These are phyloP conservation scores for Puccinia coronata DNA, from an alignment of 1,284 basidiomycete genomes.

Conservation along the genomic window DNA sequence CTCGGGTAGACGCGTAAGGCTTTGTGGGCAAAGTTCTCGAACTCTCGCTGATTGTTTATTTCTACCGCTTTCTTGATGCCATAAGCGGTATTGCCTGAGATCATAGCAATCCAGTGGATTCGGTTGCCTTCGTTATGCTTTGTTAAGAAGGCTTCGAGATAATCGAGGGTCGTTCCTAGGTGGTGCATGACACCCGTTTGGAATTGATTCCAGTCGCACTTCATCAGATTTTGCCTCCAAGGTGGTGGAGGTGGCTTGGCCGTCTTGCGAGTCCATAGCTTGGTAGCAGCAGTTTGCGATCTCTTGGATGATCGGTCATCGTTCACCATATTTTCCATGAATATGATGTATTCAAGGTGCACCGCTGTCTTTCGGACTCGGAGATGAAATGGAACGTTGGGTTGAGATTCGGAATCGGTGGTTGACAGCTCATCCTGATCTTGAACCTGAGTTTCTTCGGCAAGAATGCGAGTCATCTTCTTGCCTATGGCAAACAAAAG, in stretches of 20 bases:
- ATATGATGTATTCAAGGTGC: not conserved
- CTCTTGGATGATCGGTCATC: not conserved
- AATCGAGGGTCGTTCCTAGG: too few species aligned
- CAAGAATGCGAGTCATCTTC: too few species aligned
- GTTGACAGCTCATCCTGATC: too few species aligned
- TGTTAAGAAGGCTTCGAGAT: not conserved
- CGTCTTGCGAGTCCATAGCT: not conserved
- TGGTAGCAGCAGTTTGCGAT: not conserved
- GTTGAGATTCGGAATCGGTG: too few species aligned
- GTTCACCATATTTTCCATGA: not conserved
- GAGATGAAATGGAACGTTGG: too few species aligned
- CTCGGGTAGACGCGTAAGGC: not conserved
- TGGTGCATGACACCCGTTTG: too few species aligned
- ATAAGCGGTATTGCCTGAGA: not conserved
- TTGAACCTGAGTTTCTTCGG: too few species aligned
- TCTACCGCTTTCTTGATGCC: not conserved
- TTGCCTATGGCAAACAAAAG: too few species aligned
- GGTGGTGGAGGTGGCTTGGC: not conserved
- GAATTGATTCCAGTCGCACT: not conserved
- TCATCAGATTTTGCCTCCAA: not conserved
- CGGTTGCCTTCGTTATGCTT: not conserved
- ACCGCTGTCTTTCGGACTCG: too few species aligned
- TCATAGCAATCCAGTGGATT: not conserved
- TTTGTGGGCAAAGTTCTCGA: not conserved
- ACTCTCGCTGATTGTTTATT: not conserved